These are phyloP conservation scores for Amphichorda felina DNA, from an alignment of 2,329 filamentous ascomycete species.

Conservation along the genomic window DNA sequence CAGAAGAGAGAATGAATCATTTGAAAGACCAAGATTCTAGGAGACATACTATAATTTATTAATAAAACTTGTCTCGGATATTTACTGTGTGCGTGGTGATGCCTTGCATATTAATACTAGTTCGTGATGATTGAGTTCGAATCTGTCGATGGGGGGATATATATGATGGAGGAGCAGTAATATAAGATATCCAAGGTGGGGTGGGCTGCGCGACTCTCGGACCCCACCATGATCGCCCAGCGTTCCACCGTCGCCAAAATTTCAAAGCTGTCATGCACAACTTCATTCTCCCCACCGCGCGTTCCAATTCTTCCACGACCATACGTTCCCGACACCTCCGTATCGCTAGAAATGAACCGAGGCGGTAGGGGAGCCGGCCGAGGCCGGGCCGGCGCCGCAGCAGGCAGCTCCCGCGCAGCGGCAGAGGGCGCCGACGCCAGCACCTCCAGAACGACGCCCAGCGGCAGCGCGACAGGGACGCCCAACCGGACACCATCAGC, in stretches of 20 bases:
- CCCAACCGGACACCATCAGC: too few species aligned
- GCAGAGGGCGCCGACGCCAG: background rate
- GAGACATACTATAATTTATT: too few species aligned
- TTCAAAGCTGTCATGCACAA: background rate
- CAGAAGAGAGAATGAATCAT: too few species aligned
- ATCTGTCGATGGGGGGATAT: too few species aligned
- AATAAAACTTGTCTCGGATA: too few species aligned
- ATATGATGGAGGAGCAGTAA: too few species aligned
- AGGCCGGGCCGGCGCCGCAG: conserved; percentile 2
- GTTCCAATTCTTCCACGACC: background rate
- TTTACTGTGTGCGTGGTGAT: too few species aligned
- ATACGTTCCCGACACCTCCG: too few species aligned
- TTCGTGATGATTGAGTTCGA: too few species aligned
- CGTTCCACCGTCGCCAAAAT: background rate
- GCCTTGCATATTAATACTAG: too few species aligned
- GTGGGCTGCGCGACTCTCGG: background rate
- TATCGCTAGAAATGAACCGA: conserved; percentile 1
- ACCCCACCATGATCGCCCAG: conserved; percentile 3
- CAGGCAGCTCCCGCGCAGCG: background rate
- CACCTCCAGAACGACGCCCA: conserved; percentile 2
- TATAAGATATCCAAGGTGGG: too few species aligned
- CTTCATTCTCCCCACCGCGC: background rate
- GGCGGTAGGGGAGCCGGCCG: conserved; percentile 1
- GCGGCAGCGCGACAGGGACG: background rate
- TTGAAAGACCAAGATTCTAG: too few species aligned